Evolutionary conservation across 768 basidiomycete genomes (phyloP), one percentile per base, ranked within the genome.

Genomic region (Lactarius quietus): DNA sequence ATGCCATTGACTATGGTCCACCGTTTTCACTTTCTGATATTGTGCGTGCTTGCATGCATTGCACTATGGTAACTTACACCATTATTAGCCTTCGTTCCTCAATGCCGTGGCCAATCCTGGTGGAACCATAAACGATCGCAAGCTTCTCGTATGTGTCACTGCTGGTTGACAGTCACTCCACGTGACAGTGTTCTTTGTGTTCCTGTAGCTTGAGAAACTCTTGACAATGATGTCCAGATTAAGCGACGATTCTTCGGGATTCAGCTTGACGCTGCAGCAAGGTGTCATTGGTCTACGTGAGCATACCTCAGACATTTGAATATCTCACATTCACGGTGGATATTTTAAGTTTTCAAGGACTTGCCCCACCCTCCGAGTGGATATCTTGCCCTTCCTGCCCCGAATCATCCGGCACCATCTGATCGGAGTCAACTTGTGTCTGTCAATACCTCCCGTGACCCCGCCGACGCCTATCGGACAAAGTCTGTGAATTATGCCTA

Each of bases 351-450:
- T 41, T 70, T 65, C 56, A 68, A 65, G 61, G 67, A 70, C 35
- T 62, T 70, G 28, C 69, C 69, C 33, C 69, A 70, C 52, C 69
- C 69, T 28, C 69, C 69, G 12, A 29, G 52, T 43, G 41, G 64
- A 52, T 70, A 68, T 43, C 67, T 69, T 15, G 55, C 67, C 31
- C 39, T 69, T 29, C 61, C 57, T 53, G 31, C 60, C 6, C 23
- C 57, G 3, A 39, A 36, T n/a, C 52, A 33, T 17, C 29, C 26
- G 48, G 48, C 41, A 31, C 17, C 18, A 3, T 39, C 6, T 45
- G 43, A 14, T 28, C 9, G 28, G 26, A 48, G 1, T 35, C 53
- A 38, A 9, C 3, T 41, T n/a, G 54, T 56, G 18, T 18, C 26
- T 41, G 52, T 23, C 48, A 26, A 52, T n/a, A 18, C 23, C 6